These are phyloP conservation scores for Aspergillus panamensis DNA, from an alignment of 495 filamentous ascomycete species.

Conservation along the genomic window DNA sequence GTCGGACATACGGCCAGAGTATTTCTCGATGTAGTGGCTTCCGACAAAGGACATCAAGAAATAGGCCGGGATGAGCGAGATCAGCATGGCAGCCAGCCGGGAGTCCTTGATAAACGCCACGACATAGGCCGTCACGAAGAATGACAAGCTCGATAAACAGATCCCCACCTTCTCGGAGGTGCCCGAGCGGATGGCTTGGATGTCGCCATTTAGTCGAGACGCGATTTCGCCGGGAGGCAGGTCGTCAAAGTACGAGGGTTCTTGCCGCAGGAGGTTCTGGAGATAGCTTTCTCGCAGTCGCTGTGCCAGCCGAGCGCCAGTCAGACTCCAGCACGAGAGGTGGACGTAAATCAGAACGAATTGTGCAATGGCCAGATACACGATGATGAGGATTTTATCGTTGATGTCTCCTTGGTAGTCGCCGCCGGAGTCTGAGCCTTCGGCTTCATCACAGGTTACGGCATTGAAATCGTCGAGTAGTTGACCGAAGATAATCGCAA, in stretches of 20 bases:
- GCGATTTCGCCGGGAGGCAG: conserved; percentile 58
- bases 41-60: conserved; percentile 62
- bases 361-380: conserved; percentile 61
- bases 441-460: conserved; percentile 42
- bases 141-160: conserved; percentile 53
- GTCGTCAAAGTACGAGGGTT: conserved; percentile 58
- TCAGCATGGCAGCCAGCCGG: conserved; percentile 35
- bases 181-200: conserved; percentile 57
- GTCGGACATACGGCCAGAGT: conserved; percentile 50
- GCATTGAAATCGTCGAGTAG: conserved; percentile 64
- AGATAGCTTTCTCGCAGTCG: conserved; percentile 59
- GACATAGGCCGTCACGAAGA: conserved; percentile 61
- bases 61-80: conserved; percentile 62
- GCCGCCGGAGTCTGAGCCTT: conserved; percentile 18
- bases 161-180: conserved; percentile 68
- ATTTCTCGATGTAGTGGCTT: conserved; percentile 58
- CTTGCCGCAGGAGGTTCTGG: conserved; percentile 54
- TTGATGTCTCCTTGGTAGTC: conserved; percentile 47
- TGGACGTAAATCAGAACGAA: conserved; percentile 57
- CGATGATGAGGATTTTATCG: conserved; percentile 55
- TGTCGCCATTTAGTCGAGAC: conserved; percentile 56
- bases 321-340: conserved; percentile 55
- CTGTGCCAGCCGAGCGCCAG: conserved; percentile 58
- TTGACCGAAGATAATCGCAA: conserved; percentile 65
- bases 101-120: conserved; percentile 60